These are phyloP conservation scores for Coemansia sp. DNA, from an alignment of 192 early-diverging fungal species.

Conservation along the genomic window DNA sequence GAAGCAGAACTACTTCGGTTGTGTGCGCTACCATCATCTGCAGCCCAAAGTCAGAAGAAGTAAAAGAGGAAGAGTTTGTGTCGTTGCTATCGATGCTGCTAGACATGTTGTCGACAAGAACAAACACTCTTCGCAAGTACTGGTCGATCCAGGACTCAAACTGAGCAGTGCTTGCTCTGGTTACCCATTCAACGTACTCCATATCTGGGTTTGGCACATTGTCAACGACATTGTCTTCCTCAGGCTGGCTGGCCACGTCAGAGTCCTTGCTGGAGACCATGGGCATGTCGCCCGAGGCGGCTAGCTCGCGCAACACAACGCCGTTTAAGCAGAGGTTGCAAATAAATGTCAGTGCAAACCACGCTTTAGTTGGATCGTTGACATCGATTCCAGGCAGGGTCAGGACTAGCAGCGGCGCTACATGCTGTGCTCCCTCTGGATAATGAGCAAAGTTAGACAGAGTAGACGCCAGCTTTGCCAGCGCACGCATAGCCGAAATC, in stretches of 20 bases:
- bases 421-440: slow-evolving; percentile 81
- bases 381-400: slow-evolving; percentile 89
- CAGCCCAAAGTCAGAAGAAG: slow-evolving; percentile 27
- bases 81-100: slow-evolving; percentile 35
- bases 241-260: slow-evolving; percentile 47
- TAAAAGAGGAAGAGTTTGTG: background rate
- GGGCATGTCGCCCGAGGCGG: slow-evolving; percentile 40
- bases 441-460: slow-evolving; percentile 75
- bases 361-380: slow-evolving; percentile 87
- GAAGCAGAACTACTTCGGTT: slow-evolving; percentile 39
- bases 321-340: slow-evolving; percentile 47
- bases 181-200: slow-evolving; percentile 69
- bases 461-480: slow-evolving; percentile 70
- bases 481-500: slow-evolving; percentile 73
- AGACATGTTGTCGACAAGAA: slow-evolving; percentile 62
- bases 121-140: slow-evolving; percentile 77
- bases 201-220: slow-evolving; percentile 53
- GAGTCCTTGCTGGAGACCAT: slow-evolving; percentile 16
- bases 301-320: slow-evolving; percentile 48
- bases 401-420: slow-evolving; percentile 75
- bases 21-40: slow-evolving; percentile 31
- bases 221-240: slow-evolving; percentile 50
- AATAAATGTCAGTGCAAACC: slow-evolving; percentile 49
- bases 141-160: slow-evolving; percentile 89
- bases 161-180: slow-evolving; percentile 70